Percentiles rank a stretch among this genome's conserved stretches.
phyloP scores from a whole-genome alignment of 495 filamentous ascomycete species.

The Penicillium salamii region DNA sequence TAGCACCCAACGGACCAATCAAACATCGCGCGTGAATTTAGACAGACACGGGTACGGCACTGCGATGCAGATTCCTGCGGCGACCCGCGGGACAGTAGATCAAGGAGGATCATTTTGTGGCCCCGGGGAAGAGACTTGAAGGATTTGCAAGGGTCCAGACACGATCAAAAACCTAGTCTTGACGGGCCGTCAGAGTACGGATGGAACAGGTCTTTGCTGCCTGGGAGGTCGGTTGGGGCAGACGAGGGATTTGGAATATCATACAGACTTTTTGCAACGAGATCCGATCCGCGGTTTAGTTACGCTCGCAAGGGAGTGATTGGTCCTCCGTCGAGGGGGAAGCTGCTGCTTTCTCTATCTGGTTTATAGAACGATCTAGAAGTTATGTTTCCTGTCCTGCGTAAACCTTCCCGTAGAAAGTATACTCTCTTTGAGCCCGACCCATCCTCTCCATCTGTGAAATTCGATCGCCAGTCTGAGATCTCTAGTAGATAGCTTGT shows the following conservation, averaged over 20 bases:
- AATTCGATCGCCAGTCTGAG: not conserved
- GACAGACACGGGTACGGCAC: not conserved
- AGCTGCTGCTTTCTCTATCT: not conserved
- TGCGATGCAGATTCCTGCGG: not conserved
- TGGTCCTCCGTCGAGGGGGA: not conserved
- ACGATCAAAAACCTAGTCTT: not conserved
- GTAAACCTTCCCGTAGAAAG: not conserved
- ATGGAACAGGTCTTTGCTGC: conserved; percentile 2
- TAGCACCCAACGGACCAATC: not conserved
- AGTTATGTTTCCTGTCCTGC: not conserved
- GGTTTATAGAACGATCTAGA: not conserved
- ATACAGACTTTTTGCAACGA: not conserved
- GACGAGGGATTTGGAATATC: not conserved
- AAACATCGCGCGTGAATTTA: not conserved
- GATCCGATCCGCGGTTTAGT: not conserved
- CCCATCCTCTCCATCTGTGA: not conserved
- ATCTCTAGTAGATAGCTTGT: conserved; percentile 1
- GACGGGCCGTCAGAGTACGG: not conserved
- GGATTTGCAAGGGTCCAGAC: not conserved
- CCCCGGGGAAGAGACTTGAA: not conserved
- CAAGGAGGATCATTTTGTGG: conserved; percentile 1
- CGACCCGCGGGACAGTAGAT: conserved; percentile 1
- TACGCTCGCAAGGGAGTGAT: not conserved
- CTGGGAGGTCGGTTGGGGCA: not conserved
- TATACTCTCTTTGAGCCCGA: not conserved